Evolutionary conservation across 306 rosid genomes (phyloP), one percentile per base, ranked within the genome.

Genomic region (Prunus campanulata): DNA sequence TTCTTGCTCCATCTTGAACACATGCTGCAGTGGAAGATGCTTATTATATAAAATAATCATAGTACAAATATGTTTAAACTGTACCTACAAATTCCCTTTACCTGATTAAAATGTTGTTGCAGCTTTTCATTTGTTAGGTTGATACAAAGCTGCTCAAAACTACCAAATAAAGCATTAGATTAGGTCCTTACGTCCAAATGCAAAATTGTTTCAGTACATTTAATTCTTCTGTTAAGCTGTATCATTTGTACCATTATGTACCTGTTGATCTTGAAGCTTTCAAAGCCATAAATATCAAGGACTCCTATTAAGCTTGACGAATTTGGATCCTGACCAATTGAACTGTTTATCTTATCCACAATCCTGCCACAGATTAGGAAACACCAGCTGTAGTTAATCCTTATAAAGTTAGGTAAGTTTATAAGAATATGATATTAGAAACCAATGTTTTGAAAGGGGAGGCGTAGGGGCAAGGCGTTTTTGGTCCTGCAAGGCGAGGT

Each of bases 61-160:
- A 16, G 27, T 72, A 49, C 3, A 62, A 30, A 29, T 69, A 68
- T 35, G 42, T 14, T 78, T 10, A 61, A 78, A 72, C n/a, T 67
- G 35, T 66, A 72, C 63, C 78, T 11, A 68, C 48, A 85, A 74
- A 81, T 72, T 39, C 32, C 70, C 68, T 70, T 82, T 82, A 83
- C 97, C 95, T 91, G 97, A 80, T 92, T 92, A 82, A 92, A 92
- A 88, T 92, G 97, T 71, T 92, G 95, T 74, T 92, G 97, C 77
- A 92, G 78, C 91, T 92, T 92, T 88, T 92, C 97, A 78, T 92
- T 92, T 42, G 97, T 92, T 64, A 92, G 75, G 87, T 92, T 92
- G 93, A 92, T 92, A 68, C 97, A 92, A 49, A 92, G 85, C 89
- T 92, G 97, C 89, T 92, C 97, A 52, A 92, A 92, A 86, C 97